These are phyloP conservation scores for Aspergillus egyptiacus DNA, from an alignment of 495 filamentous ascomycete genomes.

Conservation along the genomic window DNA sequence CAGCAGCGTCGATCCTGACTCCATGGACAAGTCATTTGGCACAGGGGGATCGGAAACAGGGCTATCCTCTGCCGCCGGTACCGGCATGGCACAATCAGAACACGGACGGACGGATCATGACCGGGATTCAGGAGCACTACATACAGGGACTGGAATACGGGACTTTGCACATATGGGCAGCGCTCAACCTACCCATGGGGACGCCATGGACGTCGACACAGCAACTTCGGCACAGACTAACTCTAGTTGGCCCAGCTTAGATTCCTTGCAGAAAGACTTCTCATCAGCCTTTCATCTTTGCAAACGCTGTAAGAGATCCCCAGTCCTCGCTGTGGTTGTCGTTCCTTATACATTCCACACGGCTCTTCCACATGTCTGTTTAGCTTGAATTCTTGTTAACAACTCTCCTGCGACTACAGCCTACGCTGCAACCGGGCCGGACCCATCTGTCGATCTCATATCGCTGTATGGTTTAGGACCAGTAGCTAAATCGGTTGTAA, in stretches of 20 bases:
- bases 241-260: conserved; percentile 29
- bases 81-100: conserved; percentile 20
- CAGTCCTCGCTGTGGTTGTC: conserved; percentile 28
- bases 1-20: conserved; percentile 40
- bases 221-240: conserved; percentile 15
- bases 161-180: conserved; percentile 23
- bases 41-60: conserved; percentile 19
- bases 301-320: conserved; percentile 47
- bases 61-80: conserved; percentile 11
- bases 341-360: conserved; percentile 19
- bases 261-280: conserved; percentile 43
- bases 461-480: conserved; percentile 54
- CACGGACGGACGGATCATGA: conserved; percentile 38
- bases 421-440: conserved; percentile 46
- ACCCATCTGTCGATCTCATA: conserved; percentile 58
- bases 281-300: conserved; percentile 46
- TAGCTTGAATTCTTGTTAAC: conserved; percentile 40
- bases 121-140: conserved; percentile 19
- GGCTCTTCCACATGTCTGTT: conserved; percentile 22
- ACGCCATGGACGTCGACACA: conserved; percentile 39
- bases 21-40: conserved; percentile 27
- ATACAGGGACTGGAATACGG: conserved; percentile 18
- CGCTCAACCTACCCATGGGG: conserved; percentile 14
- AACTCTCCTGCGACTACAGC: conserved; percentile 33
- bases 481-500: conserved; percentile 58